These are phyloP conservation scores for Polysphondylium violaceum DNA, from an alignment of 78 protist species.

Conservation along the genomic window DNA sequence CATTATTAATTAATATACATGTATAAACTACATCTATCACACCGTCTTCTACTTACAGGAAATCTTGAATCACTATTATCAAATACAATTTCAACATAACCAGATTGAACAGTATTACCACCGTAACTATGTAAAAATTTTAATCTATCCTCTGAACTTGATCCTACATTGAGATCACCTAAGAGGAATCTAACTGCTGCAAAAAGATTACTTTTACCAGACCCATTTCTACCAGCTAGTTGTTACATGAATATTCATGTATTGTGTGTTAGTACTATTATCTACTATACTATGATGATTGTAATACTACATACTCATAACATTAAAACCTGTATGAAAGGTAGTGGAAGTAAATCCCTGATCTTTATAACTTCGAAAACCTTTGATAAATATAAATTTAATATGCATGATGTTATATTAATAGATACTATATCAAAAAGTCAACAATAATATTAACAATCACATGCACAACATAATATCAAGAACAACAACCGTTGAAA, in stretches of 20 bases:
- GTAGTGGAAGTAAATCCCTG: constrained; percentile 55
- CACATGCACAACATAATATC: no score
- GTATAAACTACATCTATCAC: not conserved
- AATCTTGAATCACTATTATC: constrained; percentile 97
- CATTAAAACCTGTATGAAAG: constrained; percentile 79
- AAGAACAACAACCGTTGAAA: no score
- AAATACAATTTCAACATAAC: constrained; percentile 95
- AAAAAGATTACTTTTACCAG: constrained; percentile 93
- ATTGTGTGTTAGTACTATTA: not conserved
- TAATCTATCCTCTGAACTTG: constrained; percentile 25
- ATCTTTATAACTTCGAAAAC: constrained; percentile 81
- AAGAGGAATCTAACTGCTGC: constrained; percentile 58
- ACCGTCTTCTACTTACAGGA: constrained; percentile 81
- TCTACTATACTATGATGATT: not conserved
- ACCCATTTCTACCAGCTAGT: constrained; percentile 90
- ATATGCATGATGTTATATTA: constrained; percentile 51
- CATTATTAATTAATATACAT: not conserved
- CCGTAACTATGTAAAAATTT: constrained; percentile 15
- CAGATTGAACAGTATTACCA: constrained; percentile 87
- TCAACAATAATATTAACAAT: not conserved
- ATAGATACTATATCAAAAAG: not conserved
- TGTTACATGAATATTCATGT: constrained; percentile 12
- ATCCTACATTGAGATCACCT: constrained; percentile 19
- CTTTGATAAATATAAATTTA: constrained; percentile 68
- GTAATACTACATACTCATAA: constrained; percentile 70